Evolutionary conservation across 108 stramenopile species (phyloP).

Genomic region (Pseudonitzschia multistriata): DNA sequence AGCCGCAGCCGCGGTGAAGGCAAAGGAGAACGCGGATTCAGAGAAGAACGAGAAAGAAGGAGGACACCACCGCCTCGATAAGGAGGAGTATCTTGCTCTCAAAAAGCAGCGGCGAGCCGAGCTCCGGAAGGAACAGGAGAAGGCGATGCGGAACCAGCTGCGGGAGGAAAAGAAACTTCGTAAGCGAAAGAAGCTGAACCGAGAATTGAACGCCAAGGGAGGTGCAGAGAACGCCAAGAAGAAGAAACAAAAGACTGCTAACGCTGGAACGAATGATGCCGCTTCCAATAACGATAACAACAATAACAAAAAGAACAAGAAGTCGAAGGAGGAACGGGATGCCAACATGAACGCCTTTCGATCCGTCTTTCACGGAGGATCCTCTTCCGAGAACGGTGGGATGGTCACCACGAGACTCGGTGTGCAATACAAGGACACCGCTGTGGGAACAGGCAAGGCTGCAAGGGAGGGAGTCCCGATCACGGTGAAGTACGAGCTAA

Average conservation of each 20-base stretch:
- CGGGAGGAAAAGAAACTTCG: conserved; percentile 17
- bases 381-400: background rate
- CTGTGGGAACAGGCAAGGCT: conserved; percentile 47
- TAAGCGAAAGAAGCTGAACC: conserved; percentile 19
- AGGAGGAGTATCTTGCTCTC: background rate
- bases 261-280: background rate
- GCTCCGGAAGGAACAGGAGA: conserved; percentile 5
- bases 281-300: background rate
- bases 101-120: conserved; percentile 2
- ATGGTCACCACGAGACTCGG: conserved; percentile 25
- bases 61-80: background rate
- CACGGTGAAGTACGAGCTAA: conserved; percentile 44
- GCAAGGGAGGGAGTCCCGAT: conserved; percentile 13
- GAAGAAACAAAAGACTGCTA: background rate
- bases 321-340: background rate
- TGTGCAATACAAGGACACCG: conserved; percentile 43
- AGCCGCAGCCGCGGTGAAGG: too few relatives aligned
- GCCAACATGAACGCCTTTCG: background rate
- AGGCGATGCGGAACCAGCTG: conserved; percentile 3
- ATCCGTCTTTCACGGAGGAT: background rate
- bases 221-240: too few relatives aligned
- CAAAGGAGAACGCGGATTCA: too few relatives aligned
- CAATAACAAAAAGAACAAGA: background rate
- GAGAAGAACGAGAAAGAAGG: background rate
- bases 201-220: conserved; percentile 16